Evolutionary conservation across 345 rosid species (phyloP), one percentile per base, ranked within the genome.

Genomic region (Eucalyptus sideroxylon): DNA sequence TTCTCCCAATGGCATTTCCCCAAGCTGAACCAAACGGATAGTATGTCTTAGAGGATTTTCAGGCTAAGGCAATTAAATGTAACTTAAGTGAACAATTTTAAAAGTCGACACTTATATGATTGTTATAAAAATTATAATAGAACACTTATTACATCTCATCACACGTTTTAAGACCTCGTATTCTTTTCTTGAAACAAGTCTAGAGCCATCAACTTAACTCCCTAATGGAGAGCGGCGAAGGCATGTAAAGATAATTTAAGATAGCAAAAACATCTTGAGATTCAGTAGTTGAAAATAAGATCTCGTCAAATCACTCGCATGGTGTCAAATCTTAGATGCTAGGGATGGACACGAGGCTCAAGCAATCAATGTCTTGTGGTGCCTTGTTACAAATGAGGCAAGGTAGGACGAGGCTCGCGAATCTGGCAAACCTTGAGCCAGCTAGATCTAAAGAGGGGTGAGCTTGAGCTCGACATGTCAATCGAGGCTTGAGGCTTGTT

Each of bases 401-500:
- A 4, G 56, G 24, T 53, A 23, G 59, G 59, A 19, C 2, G 1
- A 19, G 59, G 59, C 24, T 51, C 8, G 8, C 55, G 8, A 16
- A 51, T 51, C 4, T 51, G 1, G 21, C 21, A 51, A 16, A 8
- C 55, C 21, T 6, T 5, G 21, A 51, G 55, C 55, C 3, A 1
- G 21, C 8, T 51, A 6, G 55, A 51, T 51, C 2, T 16, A 7
- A 16, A 1, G 21, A 51, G 55, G 53, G 21, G 8, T 6, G 21
- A 51, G 21, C 55, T 51, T 3, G 21, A 51, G 55, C 55, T 51
- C 21, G 8, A 1, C 10, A 53, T 53, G 56, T 53, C 5, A 2
- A 53, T 3, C 0, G 53, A 50, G 53, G 53, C 55, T 51, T 0
- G 1, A 51, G 53, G 7, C 53, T 50, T 6, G 8, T 3, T 0